A percentile compares a stretch with the other conserved stretches of the same genome.
These are phyloP conservation scores for Groenewaldozyma salmanticensis DNA, from an alignment of 805 yeast species.

Conservation along the genomic window DNA sequence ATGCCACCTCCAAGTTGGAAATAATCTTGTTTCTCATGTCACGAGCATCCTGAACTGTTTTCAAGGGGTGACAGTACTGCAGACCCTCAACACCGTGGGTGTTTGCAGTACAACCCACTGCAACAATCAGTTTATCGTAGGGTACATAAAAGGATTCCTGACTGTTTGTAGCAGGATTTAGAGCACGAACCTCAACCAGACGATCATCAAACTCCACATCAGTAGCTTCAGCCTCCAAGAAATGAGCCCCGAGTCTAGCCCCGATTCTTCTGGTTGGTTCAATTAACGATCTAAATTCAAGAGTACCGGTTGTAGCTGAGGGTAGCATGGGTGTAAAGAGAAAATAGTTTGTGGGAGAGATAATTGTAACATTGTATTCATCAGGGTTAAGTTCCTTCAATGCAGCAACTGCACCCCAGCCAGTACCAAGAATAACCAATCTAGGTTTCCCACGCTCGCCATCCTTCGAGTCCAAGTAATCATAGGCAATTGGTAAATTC, in stretches of 20 bases:
- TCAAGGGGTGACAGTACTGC: conserved; percentile 49
- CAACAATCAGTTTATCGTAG: conserved; percentile 60
- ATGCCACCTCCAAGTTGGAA: conserved; percentile 47
- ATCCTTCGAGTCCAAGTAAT: conserved; percentile 51
- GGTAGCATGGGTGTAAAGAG: conserved; percentile 62
- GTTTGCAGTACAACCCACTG: conserved; percentile 59
- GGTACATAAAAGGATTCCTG: conserved; percentile 45
- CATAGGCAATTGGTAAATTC: conserved; percentile 50
- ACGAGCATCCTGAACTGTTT: conserved; percentile 59
- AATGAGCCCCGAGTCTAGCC: conserved; percentile 45
- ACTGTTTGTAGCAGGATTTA: conserved; percentile 34
- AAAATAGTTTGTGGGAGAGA: conserved; percentile 62
- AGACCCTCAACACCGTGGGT: conserved; percentile 67
- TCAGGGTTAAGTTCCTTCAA: conserved; percentile 42
- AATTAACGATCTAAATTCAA: conserved; percentile 52
- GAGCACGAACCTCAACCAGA: conserved; percentile 45
- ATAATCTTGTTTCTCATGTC: conserved; percentile 46
- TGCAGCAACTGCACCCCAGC: conserved; percentile 62
- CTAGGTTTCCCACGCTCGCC: conserved; percentile 39
- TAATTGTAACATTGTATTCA: conserved; percentile 54
- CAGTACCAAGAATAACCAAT: conserved; percentile 55
- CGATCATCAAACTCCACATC: conserved; percentile 47
- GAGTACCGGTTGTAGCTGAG: conserved; percentile 61
- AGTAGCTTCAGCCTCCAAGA: conserved; percentile 53
- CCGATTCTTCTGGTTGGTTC: conserved; percentile 56